phyloP scores from a whole-genome alignment of 345 rosid genomes.

The Rhodamnia argentea region DNA sequence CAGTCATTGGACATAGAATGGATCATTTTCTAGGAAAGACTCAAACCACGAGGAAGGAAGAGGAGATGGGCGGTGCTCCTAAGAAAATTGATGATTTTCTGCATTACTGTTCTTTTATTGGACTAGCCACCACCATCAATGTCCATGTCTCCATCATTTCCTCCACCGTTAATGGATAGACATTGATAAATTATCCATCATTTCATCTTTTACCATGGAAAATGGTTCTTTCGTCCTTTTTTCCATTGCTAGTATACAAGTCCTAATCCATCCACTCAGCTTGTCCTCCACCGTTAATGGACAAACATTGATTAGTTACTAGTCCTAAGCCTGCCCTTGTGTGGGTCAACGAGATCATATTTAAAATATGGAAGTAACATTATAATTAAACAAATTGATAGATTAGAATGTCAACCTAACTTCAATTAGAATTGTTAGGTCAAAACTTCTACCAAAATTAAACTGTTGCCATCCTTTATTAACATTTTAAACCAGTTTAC shows the following conservation, averaged over 20 bases:
- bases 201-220: neutral
- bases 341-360: rapidly evolving
- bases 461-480: neutral
- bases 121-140: neutral
- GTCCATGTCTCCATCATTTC: neutral
- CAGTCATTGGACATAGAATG: no score
- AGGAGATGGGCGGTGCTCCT: neutral
- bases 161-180: neutral
- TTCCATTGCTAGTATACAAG: neutral
- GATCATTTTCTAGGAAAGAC: no score
- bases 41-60: neutral
- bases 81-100: neutral
- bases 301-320: neutral
- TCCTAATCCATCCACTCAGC: neutral
- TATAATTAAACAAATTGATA: neutral
- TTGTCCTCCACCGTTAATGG: neutral
- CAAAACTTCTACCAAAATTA: neutral
- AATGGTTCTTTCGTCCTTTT: no score
- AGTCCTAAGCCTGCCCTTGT: rapidly evolving
- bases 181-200: neutral
- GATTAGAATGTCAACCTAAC: neutral
- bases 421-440: neutral
- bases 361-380: neutral
- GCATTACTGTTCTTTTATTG: neutral
- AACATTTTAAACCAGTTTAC: neutral